Base-by-base conservation (phyloP, 768 basidiomycete species). In the Naganishia randhawae region DNA sequence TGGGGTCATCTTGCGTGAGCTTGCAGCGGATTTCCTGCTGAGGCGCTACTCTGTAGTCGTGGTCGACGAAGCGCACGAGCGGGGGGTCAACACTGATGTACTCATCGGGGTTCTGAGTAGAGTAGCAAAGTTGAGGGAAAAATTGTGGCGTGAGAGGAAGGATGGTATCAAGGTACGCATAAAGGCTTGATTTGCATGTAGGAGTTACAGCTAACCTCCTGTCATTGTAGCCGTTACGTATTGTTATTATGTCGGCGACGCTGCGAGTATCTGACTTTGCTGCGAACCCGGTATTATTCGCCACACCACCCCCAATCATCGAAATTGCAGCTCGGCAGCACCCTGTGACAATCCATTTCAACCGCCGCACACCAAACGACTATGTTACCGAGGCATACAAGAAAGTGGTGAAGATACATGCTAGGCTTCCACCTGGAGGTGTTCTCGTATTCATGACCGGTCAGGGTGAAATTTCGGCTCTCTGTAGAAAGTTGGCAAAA, bases 201-300 rank as follows among this genome's bases (percentile, higher is more conserved):
- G 16, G 42, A 63, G 22, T 42, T 68, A 19, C 17, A 39, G 64
- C 17, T 45, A 14, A 17, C 25, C 68, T 48, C 67, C 69, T 55
- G 37, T 41, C 32, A 0, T 61, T 67, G 27, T 73, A 90, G 87
- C 95, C 94, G 13, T 80, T 99, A 17, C 88, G 96, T 22, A 83
- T 99, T 61, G 86, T 98, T 69, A 96, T 99, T 80, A 99, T 99
- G 96, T 99, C 96, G 16, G 96, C 96, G 3, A 98, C 96, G 0
- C 85, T 98, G 7, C 90, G 93, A 29, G 88, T 97, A 54, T 86
- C 86, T 70, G 96, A 98, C 80, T 98, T 99, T 73, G 86, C 89
- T 1, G 87, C 89, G 69, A 98, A 98, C 79, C 85, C 80, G 67
- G 85, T 86, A 0, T 83, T 99, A 1, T 99, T 99, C 80, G 70